Evolutionary conservation across 805 yeast species (phyloP).

Genomic region (Barnettozyma californica): DNA sequence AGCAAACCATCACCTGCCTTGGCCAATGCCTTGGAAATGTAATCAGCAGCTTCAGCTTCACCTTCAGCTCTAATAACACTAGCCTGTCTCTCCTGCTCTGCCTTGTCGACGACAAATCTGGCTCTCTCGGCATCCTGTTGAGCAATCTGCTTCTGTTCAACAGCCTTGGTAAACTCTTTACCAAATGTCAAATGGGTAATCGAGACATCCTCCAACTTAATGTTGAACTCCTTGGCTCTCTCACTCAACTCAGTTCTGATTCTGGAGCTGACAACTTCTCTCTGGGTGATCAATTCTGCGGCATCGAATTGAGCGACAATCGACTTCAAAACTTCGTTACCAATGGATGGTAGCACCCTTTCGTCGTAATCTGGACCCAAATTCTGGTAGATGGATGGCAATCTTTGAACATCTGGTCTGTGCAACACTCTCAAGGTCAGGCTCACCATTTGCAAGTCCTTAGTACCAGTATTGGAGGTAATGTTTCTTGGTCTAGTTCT

Average conservation of each 20-base stretch:
- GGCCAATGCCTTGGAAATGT: conserved; percentile 83
- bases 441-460: conserved; percentile 93
- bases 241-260: conserved; percentile 80
- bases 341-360: conserved; percentile 87
- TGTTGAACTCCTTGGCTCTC: conserved; percentile 85
- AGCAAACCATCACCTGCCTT: conserved; percentile 95
- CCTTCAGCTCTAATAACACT: conserved; percentile 96
- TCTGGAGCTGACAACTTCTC: conserved; percentile 88
- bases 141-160: conserved; percentile 97
- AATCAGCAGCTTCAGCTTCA: conserved; percentile 98
- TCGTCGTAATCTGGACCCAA: conserved; percentile 94
- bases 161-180: conserved; percentile 94
- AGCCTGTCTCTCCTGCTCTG: conserved; percentile 96
- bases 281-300: conserved; percentile 93
- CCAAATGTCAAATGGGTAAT: conserved; percentile 98
- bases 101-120: conserved; percentile 85
- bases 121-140: conserved; percentile 99
- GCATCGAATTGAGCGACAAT: conserved; percentile 94
- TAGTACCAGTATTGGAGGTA: conserved; percentile 92
- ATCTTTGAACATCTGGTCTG: conserved; percentile 80
- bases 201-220: conserved; percentile 91
- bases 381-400: conserved; percentile 85
- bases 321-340: conserved; percentile 84
- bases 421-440: conserved; percentile 89
- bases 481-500: conserved; percentile 94